Base-by-base conservation (phyloP, 2,329 filamentous ascomycete species). In the Leptographium radiaticola region DNA sequence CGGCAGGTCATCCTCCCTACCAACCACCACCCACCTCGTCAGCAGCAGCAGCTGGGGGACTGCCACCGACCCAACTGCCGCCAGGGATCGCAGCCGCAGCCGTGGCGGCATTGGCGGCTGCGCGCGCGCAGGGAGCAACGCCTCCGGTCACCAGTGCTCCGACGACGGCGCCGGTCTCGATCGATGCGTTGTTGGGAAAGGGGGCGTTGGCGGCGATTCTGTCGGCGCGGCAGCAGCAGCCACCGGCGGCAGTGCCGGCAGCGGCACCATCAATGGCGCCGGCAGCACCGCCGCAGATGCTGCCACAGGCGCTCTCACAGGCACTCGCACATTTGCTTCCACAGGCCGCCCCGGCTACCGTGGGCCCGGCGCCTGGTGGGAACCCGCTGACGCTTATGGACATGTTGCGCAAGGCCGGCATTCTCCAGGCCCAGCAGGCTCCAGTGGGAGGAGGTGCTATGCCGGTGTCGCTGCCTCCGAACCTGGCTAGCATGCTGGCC, bases 381-480 rank as follows among this genome's bases (percentile, higher is more conserved):
- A 59, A 62, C 49, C 77, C 83, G 18, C 71, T 78, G 64, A 76
- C 81, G 30, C 67, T 90, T 30, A 70, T 90, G 58, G 81, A 83
- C 18, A 80, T 81, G 63, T 71, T 90, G 55, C 76, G 84, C 55
- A 78, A 80, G 57, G 82, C 83, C 9, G 86, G 86, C 20, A 73
- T 89, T 55, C 70, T 90, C 3, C 39, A 44, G 18, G 49, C 16
- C 6, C 58, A 55, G 51, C 49, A 50, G 12, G 33, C 34, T 68
- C 75, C 34, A 36, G n/a, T 6, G 16, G 18, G 15, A 10, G 62
- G 68, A 40, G 18, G 53, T 66, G 62, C 68, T 63, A 62, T 68
- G 64, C 64, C 73, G 63, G 42, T 52, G 42, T 49, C 55, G 15
- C 55, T 54, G 34, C 52, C 54, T 2, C 52, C 57, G 7, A 55